These are phyloP conservation scores for Kwoniella heveanensis DNA, from an alignment of 768 basidiomycete species.

Conservation along the genomic window DNA sequence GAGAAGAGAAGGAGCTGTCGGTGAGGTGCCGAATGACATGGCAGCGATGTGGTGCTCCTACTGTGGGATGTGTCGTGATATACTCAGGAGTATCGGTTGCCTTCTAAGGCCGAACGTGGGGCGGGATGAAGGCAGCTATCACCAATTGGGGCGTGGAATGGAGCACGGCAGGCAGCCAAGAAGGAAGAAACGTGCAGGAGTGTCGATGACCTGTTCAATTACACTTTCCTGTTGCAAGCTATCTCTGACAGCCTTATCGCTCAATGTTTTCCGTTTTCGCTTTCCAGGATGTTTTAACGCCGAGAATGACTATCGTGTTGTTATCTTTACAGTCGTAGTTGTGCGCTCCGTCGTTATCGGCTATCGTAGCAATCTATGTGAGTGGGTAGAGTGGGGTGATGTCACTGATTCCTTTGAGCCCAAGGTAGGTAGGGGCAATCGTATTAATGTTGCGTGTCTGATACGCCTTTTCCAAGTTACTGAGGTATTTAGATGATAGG, in stretches of 20 bases:
- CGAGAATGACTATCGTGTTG: background rate
- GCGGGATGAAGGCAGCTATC: no score
- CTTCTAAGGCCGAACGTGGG: background rate
- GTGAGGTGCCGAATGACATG: conserved; percentile 26
- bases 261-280: background rate
- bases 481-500: background rate
- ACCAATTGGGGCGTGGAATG: no score
- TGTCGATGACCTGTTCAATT: no score
- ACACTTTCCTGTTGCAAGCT: no score
- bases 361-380: background rate
- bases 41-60: background rate
- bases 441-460: background rate
- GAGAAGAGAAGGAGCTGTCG: conserved; percentile 32
- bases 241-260: no score
- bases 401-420: background rate
- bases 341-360: background rate
- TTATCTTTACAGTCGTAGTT: background rate
- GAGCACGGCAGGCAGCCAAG: no score
- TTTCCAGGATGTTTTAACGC: background rate
- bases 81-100: background rate
- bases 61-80: background rate
- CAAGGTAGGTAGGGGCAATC: background rate
- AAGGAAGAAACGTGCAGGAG: no score
- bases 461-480: no score
- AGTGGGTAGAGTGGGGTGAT: background rate